Conservation (phyloP, 192 early-diverging fungal species). For the Backusella morwellensis region DNA sequence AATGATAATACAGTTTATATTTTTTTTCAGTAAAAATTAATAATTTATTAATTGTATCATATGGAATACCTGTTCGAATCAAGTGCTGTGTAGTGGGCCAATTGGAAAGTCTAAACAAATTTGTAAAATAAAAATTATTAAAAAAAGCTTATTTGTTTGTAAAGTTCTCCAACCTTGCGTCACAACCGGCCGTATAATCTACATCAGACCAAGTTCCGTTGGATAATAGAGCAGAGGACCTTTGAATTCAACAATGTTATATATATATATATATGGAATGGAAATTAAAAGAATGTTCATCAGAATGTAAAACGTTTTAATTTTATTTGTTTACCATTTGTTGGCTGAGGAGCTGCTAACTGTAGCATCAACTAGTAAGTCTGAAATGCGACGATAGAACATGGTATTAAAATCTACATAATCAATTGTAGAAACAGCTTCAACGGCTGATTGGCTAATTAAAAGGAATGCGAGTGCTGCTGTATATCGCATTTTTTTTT, state of each 20-base stretch:
- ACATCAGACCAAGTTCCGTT: conserved; percentile 19
- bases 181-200: conserved; percentile 20
- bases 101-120: conserved; percentile 12
- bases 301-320: neutral
- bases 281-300: neutral
- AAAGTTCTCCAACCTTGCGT: neutral
- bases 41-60: neutral
- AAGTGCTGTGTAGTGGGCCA: conserved; percentile 26
- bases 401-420: neutral
- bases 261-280: neutral
- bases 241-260: neutral
- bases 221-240: neutral
- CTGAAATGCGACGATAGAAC: neutral
- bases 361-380: neutral
- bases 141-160: neutral
- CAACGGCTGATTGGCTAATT: neutral
- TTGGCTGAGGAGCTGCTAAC: neutral
- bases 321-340: neutral
- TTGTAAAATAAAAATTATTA: neutral
- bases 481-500: neutral
- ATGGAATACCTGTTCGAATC: conserved; percentile 4
- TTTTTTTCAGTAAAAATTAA: neutral
- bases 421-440: neutral
- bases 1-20: neutral
- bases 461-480: neutral